A percentile compares a stretch with the other conserved stretches of the same genome.
Evolutionary conservation across 2,329 filamentous ascomycete species (phyloP).

Genomic region (Calonectria naviculata): DNA sequence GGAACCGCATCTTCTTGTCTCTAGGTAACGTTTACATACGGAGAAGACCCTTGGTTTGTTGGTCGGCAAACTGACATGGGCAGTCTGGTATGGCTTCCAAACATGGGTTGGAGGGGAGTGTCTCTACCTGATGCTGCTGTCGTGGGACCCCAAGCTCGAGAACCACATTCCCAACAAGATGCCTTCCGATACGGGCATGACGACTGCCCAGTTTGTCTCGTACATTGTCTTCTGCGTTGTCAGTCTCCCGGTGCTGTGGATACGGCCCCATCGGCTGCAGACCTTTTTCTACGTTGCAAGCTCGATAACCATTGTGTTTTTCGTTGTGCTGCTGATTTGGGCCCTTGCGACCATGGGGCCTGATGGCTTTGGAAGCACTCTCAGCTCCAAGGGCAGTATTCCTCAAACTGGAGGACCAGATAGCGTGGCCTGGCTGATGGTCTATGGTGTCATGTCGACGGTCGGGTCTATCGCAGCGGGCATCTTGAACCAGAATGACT

Average conservation of each 20-base stretch:
- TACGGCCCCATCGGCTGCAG: slow-evolving; percentile 55
- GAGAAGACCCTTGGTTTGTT: too few relatives aligned
- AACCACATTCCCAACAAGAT: slow-evolving; percentile 55
- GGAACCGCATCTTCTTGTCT: slow-evolving; percentile 54
- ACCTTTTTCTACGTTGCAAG: slow-evolving; percentile 55
- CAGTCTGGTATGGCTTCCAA: slow-evolving; percentile 52
- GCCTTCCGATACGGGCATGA: slow-evolving; percentile 54
- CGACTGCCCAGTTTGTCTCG: slow-evolving; percentile 54
- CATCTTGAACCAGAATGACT: slow-evolving; percentile 53
- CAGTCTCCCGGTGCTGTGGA: slow-evolving; percentile 56
- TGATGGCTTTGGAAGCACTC: slow-evolving; percentile 50
- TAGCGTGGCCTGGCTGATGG: slow-evolving; percentile 50
- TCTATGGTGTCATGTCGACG: slow-evolving; percentile 50
- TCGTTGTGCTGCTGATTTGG: slow-evolving; percentile 56
- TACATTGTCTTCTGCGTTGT: slow-evolving; percentile 58
- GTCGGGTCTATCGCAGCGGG: slow-evolving; percentile 51
- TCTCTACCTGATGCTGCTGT: slow-evolving; percentile 56
- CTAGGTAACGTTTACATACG: slow-evolving; percentile 46
- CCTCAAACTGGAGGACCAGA: slow-evolving; percentile 42
- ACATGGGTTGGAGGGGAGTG: slow-evolving; percentile 60
- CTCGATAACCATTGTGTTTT: slow-evolving; percentile 52
- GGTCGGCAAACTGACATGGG: not conserved
- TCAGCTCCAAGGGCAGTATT: slow-evolving; percentile 36
- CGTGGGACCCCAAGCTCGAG: slow-evolving; percentile 57
- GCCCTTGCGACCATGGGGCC: slow-evolving; percentile 55